A percentile compares a stretch with the other conserved stretches of the same genome.
Conservation (phyloP, 2,329 filamentous ascomycete genomes). For the Cercospora sp. region DNA sequence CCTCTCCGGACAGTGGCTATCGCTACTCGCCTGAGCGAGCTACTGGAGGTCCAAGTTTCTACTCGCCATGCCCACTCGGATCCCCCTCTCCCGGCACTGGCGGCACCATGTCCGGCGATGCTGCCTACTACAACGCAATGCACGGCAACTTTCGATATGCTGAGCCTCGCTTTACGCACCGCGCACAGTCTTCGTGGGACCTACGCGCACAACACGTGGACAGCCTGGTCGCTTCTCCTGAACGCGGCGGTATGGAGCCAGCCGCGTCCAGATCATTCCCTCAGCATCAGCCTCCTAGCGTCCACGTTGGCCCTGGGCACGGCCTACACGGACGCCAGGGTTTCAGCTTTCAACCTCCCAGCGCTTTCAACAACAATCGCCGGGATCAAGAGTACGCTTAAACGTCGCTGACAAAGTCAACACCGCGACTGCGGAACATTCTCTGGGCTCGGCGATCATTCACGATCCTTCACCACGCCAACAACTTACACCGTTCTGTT, state of each 20-base stretch:
- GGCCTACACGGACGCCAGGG: not conserved
- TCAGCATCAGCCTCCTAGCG: not conserved
- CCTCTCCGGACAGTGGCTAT: not conserved
- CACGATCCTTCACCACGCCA: not conserved
- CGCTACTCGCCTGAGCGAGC: not conserved
- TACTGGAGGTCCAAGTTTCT: not conserved
- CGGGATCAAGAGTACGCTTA: not conserved
- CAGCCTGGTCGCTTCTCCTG: conserved; percentile 9
- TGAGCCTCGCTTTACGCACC: not conserved
- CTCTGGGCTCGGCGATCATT: not conserved
- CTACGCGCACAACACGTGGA: conserved; percentile 8
- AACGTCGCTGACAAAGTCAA: not conserved
- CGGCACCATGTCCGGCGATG: not conserved
- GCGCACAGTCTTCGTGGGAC: conserved; percentile 9
- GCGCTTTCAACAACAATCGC: not conserved
- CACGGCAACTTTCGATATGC: not conserved
- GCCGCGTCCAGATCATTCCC: not conserved
- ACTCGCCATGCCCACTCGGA: not conserved
- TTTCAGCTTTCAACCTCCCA: conserved; percentile 9
- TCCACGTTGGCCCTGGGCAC: not conserved
- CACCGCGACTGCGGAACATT: not conserved
- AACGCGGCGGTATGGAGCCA: not conserved
- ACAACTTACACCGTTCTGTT: not conserved
- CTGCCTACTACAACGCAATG: conserved; percentile 1
- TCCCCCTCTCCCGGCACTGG: not conserved